phyloP scores from a whole-genome alignment of 176 grass and related monocot species.

The Sorghum bicolor region Sorghum_bicolor_NCBIv3 NC_012870.2:67477001-67477500 shows the following conservation, averaged over 20 bases:
- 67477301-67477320: neutral
- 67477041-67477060: too few relatives aligned
- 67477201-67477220: conserved; percentile 18
- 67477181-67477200: conserved; percentile 18
- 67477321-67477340: neutral
- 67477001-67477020: too few relatives aligned
- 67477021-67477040: too few relatives aligned
- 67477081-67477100: too few relatives aligned
- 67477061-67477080: too few relatives aligned
- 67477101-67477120: too few relatives aligned
- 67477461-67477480: too few relatives aligned
- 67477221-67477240: neutral
- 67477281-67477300: neutral
- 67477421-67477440: too few relatives aligned
- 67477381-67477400: neutral
- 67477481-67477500: too few relatives aligned
- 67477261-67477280: neutral
- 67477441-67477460: too few relatives aligned
- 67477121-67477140: too few relatives aligned
- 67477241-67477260: neutral
- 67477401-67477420: neutral
- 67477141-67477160: too few relatives aligned
- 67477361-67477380: neutral
- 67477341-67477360: neutral
- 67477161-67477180: neutral